Percentiles rank a stretch among this genome's conserved stretches.
Conservation (phyloP, 2,329 filamentous ascomycete genomes). For the Paracoccidioides lutzii region DNA sequence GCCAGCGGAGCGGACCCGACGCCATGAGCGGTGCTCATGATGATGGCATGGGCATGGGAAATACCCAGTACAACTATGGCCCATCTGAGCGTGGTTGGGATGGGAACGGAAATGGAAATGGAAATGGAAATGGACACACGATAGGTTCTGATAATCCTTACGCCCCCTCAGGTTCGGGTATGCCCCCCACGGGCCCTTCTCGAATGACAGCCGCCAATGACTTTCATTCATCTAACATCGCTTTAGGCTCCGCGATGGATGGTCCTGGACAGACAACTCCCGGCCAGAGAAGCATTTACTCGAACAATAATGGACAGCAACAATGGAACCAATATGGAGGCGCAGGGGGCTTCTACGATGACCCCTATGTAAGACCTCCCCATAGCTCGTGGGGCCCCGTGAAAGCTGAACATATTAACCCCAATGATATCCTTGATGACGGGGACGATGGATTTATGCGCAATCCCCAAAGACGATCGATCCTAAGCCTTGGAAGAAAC, state of each 20-base stretch:
- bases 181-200: background rate
- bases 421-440: conserved; percentile 71
- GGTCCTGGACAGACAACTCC: conserved; percentile 24
- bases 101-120: conserved; percentile 16
- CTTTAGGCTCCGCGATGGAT: conserved; percentile 22
- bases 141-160: conserved; percentile 28
- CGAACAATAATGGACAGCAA: conserved; percentile 29
- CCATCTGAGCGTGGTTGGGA: conserved; percentile 21
- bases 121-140: conserved; percentile 20
- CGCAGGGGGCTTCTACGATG: conserved; percentile 39
- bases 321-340: conserved; percentile 21
- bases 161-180: conserved; percentile 16
- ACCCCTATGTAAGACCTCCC: conserved; percentile 51
- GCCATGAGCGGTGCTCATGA: conserved; percentile 38
- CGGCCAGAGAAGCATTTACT: conserved; percentile 20
- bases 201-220: conserved; percentile 25
- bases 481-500: conserved; percentile 43
- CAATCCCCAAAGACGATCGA: conserved; percentile 42
- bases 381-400: conserved; percentile 37
- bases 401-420: conserved; percentile 51
- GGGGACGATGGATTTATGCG: conserved; percentile 69
- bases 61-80: conserved; percentile 13
- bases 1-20: conserved; percentile 49
- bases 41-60: conserved; percentile 4
- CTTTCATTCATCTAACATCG: conserved; percentile 26